phyloP scores from a whole-genome alignment of 441 rosid genomes.

The Melastoma candidum region DNA sequence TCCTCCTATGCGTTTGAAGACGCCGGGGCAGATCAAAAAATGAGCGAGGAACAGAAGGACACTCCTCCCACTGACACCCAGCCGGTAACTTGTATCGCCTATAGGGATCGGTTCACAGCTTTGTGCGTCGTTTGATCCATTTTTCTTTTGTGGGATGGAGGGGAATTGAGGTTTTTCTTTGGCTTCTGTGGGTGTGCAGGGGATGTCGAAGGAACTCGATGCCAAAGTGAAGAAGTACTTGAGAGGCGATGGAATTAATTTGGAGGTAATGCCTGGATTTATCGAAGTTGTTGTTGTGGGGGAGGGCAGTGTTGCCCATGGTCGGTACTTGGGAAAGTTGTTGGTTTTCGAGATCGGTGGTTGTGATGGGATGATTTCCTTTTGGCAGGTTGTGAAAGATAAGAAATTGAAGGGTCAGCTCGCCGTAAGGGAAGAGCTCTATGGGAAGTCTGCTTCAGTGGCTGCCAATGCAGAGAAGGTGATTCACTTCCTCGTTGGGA shows the following conservation, averaged over 20 bases:
- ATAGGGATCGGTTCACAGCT: too few species aligned
- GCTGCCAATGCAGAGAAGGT: constrained; percentile 94
- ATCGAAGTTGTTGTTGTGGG: too few species aligned
- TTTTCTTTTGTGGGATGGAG: too few species aligned
- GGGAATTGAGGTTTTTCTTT: too few species aligned
- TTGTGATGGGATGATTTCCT: neutral
- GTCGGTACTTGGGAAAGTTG: constrained; percentile 2
- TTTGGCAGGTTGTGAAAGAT: constrained; percentile 48
- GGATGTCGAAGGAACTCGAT: constrained; percentile 44
- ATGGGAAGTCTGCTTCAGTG: constrained; percentile 55
- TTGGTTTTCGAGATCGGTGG: constrained; percentile 1
- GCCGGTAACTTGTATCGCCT: too few species aligned
- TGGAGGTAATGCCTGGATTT: constrained; percentile 38
- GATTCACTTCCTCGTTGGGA: constrained; percentile 6
- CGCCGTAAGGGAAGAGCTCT: constrained; percentile 49
- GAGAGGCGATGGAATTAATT: constrained; percentile 69
- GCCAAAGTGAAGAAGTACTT: constrained; percentile 55
- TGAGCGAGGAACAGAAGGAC: too few species aligned
- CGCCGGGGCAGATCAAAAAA: too few species aligned
- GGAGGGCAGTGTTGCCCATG: neutral
- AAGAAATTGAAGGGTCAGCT: constrained; percentile 78
- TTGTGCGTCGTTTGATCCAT: too few species aligned
- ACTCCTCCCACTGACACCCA: too few species aligned
- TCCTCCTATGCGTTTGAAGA: too few species aligned
- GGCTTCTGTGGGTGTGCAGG: constrained; percentile 22